Evolutionary conservation across 225 moss, liverwort and hornwort genomes (phyloP), one percentile per base, ranked within the genome.

Genomic region (Pleurozium schreberi): DNA sequence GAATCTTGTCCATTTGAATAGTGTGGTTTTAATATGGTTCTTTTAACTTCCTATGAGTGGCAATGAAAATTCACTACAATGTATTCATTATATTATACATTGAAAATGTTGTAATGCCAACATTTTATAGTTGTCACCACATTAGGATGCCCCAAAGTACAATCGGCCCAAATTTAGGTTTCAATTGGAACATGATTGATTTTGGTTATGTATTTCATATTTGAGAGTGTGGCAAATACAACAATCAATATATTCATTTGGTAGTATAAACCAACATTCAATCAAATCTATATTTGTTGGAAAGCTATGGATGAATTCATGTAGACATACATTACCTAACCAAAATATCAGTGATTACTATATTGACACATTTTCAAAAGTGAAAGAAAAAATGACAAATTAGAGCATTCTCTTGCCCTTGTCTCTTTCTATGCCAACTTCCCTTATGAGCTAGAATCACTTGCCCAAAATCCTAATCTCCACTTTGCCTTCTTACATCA

Each of bases 401-500:
- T 15, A 10, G 25, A n/a, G 1, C 25, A 55, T 55, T 33, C 0
- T 1, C 2, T 38, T n/a, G 10, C 1, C 10, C 9, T 36, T 78
- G 15, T 3, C 0, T 21, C 3, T 8, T 77, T 3, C 2, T 1
- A 21, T 15, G 16, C 9, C 19, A 53, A 53, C 3, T 36, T 1
- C 2, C 2, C 5, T 34, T 53, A 22, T 0, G 2, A 50, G 6
- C 1, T 0, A 50, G 2, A 53, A 38, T 3, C 12, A 14, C 5
- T 33, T 75, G 5, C 8, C 0, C 1, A 0, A 12, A 19, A 1
- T 0, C 5, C 8, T 33, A 52, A 76, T 22, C 2, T 36, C 36
- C 1, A 23, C 14, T 0, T 22, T 22, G 1, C 23, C 9, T 8
- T 76, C 5, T 36, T 78, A 1, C 10, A 2, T 26, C 4, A 16